These are phyloP conservation scores for Cyberlindnera nakhonratchasimensis DNA, from an alignment of 805 yeast species.

Conservation along the genomic window DNA sequence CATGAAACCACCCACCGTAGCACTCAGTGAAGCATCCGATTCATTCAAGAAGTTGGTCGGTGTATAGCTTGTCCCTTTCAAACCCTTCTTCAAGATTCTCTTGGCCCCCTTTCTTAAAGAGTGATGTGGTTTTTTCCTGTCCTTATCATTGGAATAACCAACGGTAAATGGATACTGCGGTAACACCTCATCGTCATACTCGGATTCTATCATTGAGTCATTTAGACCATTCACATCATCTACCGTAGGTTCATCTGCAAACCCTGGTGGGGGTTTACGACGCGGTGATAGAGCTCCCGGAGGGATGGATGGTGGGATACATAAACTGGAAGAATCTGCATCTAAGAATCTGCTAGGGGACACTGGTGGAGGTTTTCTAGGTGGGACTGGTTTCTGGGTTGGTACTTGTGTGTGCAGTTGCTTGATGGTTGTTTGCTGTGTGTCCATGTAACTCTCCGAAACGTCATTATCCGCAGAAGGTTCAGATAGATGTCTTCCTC, in stretches of 20 bases:
- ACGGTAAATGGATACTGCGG: slow-evolving; percentile 23
- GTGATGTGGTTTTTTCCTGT: slow-evolving; percentile 9
- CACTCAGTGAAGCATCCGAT: slow-evolving; percentile 4
- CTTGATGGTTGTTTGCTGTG: neutral
- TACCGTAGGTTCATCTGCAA: neutral
- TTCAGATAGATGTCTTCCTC: neutral
- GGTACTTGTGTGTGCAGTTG: neutral
- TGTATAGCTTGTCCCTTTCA: slow-evolving; percentile 17
- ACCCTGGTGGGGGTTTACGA: slow-evolving; percentile 25
- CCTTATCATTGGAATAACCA: slow-evolving; percentile 9
- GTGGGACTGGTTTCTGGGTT: neutral
- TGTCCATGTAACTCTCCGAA: neutral
- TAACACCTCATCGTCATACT: slow-evolving; percentile 14
- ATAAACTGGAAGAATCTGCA: neutral
- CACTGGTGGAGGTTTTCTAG: slow-evolving; percentile 27
- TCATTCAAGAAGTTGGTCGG: slow-evolving; percentile 8
- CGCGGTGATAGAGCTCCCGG: slow-evolving; percentile 23
- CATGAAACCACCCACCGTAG: neutral
- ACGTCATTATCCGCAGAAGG: neutral
- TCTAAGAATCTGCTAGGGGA: slow-evolving; percentile 13
- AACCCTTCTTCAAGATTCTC: slow-evolving; percentile 23
- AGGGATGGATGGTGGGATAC: neutral
- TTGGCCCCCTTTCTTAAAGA: slow-evolving; percentile 25
- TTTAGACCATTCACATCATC: slow-evolving; percentile 5
- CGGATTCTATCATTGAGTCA: neutral